phyloP scores from a whole-genome alignment of 495 filamentous ascomycete genomes.

The Trichodelitschia bisporula region DNA sequence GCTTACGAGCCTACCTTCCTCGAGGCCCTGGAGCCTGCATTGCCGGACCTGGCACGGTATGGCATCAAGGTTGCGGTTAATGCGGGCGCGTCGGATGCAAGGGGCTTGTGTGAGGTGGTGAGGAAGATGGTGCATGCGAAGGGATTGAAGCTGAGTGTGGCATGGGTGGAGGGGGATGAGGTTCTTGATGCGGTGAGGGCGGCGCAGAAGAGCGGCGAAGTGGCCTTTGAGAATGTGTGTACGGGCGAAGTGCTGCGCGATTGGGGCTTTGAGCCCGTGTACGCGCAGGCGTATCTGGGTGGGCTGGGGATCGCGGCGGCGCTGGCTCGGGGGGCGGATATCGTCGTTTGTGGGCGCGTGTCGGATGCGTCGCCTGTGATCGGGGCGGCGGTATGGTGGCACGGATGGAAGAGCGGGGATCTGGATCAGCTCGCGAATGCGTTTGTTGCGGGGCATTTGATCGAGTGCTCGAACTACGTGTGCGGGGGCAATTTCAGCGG shows the following conservation, averaged over 20 bases:
- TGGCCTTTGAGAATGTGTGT: conserved; percentile 24
- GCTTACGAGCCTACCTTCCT: conserved; percentile 29
- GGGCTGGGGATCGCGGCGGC: conserved; percentile 14
- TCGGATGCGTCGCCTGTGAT: conserved; percentile 15
- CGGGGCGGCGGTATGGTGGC: conserved; percentile 15
- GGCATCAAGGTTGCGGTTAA: conserved; percentile 32
- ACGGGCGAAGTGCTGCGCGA: conserved; percentile 22
- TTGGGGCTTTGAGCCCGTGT: conserved; percentile 29
- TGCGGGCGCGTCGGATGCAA: conserved; percentile 27
- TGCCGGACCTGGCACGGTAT: conserved; percentile 24
- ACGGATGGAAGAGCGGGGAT: conserved; percentile 11
- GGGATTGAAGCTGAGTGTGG: conserved; percentile 23
- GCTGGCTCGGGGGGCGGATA: conserved; percentile 15
- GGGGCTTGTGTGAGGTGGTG: conserved; percentile 22
- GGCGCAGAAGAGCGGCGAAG: conserved; percentile 15
- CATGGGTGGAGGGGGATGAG: conserved; percentile 29
- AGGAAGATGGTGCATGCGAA: conserved; percentile 19
- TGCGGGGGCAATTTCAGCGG: conserved; percentile 7
- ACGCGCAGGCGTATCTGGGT: conserved; percentile 20
- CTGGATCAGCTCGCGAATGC: conserved; percentile 9
- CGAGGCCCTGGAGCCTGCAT: conserved; percentile 25
- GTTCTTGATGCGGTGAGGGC: conserved; percentile 21
- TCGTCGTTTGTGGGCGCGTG: conserved; percentile 17
- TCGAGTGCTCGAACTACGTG: conserved; percentile 10
- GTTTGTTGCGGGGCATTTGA: conserved; percentile 9